Base-by-base conservation (phyloP, 306 rosid species). In the Elaeagnus macrophylla region DNA sequence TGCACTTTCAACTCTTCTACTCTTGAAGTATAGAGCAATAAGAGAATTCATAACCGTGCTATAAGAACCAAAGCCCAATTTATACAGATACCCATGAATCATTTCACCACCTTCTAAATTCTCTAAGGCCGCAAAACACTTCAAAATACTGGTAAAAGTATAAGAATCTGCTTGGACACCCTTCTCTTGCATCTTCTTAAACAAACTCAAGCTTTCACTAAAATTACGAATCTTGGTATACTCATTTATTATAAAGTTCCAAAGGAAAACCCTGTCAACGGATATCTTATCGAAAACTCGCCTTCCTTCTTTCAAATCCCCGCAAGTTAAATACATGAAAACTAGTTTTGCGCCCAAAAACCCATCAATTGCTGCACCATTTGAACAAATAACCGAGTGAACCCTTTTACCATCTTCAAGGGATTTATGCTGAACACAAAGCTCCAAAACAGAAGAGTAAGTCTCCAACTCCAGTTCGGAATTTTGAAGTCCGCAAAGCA, bases 241-340 rank as follows among this genome's bases (percentile, higher is more conserved):
- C 64, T 82, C 85, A 60, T 69, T 60, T 57, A 85, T 82, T 80
- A 85, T 51, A 32, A 89, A 58, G 62, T 83, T 83, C 95, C 95
- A 86, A 12, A 86, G 72, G 55, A 78, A 86, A 62, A 80, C 83
- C 67, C 78, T 74, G 8, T 72, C 77, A 67, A 61, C 66, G 9
- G 69, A 59, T 3, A 80, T 59, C 38, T 46, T 36, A 57, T 86
- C 80, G 60, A 86, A 86, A 59, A 86, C 67, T 25, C 39, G 14
- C 62, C 85, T 86, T 56, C 83, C 95, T 53, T 62, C 52, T 50
- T 61, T 65, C 39, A 86, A 66, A 69, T 71, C 85, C 40, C 85
- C 83, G 45, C 95, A 80, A n/a, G 18, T 76, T 5, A 71, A 78
- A 46, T 77, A 82, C 95, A 82, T 82, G 36, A 80, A 86, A 12